Percentiles rank a stretch among this genome's conserved stretches.
These are phyloP conservation scores for Vicia villosa DNA, from an alignment of 306 rosid species.

Conservation along the genomic window DNA sequence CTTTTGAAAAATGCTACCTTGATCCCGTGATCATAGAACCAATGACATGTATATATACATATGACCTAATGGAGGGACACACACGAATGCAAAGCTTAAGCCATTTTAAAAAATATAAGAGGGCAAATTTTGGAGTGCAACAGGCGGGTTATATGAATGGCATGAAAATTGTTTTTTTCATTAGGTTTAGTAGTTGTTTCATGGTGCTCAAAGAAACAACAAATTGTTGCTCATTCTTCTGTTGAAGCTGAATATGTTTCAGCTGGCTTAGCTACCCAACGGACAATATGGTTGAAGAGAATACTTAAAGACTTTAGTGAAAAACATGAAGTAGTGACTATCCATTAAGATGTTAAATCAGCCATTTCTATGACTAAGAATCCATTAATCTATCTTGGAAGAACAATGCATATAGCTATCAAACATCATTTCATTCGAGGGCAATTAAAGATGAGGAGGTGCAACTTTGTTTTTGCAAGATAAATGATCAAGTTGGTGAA, in stretches of 20 bases:
- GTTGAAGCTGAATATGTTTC: background rate
- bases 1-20: too few species aligned
- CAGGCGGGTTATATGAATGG: too few species aligned
- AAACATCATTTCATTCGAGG: background rate
- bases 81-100: too few species aligned
- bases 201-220: too few species aligned
- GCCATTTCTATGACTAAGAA: background rate
- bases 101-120: too few species aligned
- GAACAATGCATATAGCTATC: background rate
- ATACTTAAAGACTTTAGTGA: background rate
- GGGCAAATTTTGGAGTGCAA: too few species aligned
- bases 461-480: background rate
- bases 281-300: background rate
- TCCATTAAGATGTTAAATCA: background rate
- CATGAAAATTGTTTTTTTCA: too few species aligned
- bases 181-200: too few species aligned
- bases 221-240: too few species aligned
- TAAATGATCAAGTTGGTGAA: background rate
- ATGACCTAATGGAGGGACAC: too few species aligned
- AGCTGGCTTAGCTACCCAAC: background rate
- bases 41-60: too few species aligned
- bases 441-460: slow-evolving; percentile 3
- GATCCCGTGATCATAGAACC: too few species aligned
- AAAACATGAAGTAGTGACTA: background rate
- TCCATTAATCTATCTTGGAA: background rate